Evolutionary conservation across 495 filamentous ascomycete species (phyloP).

Genomic region (Hypoxylon fuscum): DNA sequence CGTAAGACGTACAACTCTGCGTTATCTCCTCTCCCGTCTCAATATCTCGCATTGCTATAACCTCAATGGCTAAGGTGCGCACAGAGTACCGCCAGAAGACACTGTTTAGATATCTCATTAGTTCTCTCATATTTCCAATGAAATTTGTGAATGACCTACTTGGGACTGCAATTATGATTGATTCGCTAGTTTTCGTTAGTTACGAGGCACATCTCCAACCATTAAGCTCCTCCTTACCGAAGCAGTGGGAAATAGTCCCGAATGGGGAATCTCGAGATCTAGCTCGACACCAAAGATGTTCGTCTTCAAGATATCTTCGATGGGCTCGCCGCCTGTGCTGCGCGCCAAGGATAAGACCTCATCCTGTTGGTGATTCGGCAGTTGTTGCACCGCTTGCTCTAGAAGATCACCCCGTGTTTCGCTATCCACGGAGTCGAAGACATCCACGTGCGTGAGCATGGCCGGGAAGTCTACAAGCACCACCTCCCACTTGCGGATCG

Average conservation of each 20-base stretch:
- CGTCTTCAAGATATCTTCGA: conserved; percentile 77
- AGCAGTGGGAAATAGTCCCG: conserved; percentile 40
- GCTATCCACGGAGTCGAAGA: conserved; percentile 36
- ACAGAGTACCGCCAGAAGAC: conserved; percentile 47
- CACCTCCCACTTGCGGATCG: conserved; percentile 34
- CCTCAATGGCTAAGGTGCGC: conserved; percentile 42
- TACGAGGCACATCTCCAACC: not conserved
- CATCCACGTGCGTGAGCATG: conserved; percentile 39
- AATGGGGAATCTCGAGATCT: conserved; percentile 41
- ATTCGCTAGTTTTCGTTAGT: conserved; percentile 37
- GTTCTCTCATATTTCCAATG: not conserved
- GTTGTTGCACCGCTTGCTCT: conserved; percentile 32
- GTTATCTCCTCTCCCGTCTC: conserved; percentile 46
- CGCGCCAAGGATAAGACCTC: conserved; percentile 60
- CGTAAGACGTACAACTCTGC: conserved; percentile 51
- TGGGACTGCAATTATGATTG: conserved; percentile 50
- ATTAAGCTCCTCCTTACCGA: conserved; percentile 38
- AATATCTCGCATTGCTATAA: conserved; percentile 46
- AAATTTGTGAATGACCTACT: conserved; percentile 33
- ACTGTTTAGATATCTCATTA: conserved; percentile 38
- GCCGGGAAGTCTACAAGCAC: conserved; percentile 44
- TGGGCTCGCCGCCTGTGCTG: conserved; percentile 73
- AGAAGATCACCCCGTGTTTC: conserved; percentile 34
- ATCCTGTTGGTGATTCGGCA: conserved; percentile 30
- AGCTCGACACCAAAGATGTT: conserved; percentile 51